Conservation (phyloP, 257 asterid genomes). For the Paraleonurus japonicus region DNA sequence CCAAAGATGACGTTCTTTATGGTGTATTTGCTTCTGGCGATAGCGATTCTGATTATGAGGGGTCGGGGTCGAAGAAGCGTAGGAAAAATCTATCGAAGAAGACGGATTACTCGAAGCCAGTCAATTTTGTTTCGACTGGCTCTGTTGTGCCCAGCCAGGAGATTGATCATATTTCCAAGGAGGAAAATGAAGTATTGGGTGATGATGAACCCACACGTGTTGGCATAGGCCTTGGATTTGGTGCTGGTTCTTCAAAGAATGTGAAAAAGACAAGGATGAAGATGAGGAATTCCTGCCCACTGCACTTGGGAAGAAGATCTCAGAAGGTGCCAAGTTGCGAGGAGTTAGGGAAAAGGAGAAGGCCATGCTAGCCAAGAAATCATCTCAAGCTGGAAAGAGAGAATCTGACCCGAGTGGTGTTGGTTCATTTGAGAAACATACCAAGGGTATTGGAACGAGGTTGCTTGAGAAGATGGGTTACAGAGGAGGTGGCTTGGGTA, state of each 20-base stretch:
- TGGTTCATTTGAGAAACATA: conserved; percentile 70
- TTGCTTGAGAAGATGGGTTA: conserved; percentile 91
- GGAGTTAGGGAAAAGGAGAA: conserved; percentile 69
- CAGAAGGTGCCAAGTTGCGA: conserved; percentile 67
- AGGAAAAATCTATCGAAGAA: conserved; percentile 51
- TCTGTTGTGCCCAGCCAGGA: conserved; percentile 63
- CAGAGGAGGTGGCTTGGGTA: conserved; percentile 94
- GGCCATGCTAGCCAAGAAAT: conserved; percentile 50
- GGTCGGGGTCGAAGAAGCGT: conserved; percentile 63
- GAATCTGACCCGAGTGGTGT: conserved; percentile 49
- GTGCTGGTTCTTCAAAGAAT: conserved; percentile 37
- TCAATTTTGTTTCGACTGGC: conserved; percentile 67
- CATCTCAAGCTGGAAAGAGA: conserved; percentile 41
- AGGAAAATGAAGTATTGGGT: conserved; percentile 39
- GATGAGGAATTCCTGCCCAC: conserved; percentile 55
- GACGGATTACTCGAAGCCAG: conserved; percentile 71
- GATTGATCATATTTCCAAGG: conserved; percentile 44
- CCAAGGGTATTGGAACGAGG: conserved; percentile 75
- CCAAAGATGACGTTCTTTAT: conserved; percentile 69
- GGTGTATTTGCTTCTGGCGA: conserved; percentile 81
- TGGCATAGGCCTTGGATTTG: conserved; percentile 52
- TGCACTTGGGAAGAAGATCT: conserved; percentile 68
- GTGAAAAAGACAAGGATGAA: conserved; percentile 28
- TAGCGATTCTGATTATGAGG: conserved; percentile 69
- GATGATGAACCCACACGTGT: conserved; percentile 40